These are phyloP conservation scores for Salix exigua DNA, from an alignment of 345 rosid genomes.

Conservation along the genomic window DNA sequence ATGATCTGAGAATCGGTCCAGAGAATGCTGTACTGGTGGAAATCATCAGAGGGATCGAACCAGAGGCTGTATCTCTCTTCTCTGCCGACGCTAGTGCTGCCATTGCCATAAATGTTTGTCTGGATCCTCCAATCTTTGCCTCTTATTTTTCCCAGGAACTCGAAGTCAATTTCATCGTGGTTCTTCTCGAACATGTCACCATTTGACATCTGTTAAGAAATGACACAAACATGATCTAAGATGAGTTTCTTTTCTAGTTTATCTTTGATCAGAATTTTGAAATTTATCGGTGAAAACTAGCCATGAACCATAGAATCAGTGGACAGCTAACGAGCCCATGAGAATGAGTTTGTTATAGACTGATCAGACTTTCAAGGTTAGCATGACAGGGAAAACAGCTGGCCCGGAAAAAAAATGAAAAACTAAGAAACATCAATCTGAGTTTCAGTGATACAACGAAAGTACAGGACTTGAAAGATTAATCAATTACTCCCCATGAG, in stretches of 20 bases:
- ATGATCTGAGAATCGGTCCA: slow-evolving; percentile 90
- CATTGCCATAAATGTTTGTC: slow-evolving; percentile 91
- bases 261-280: background rate
- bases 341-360: background rate
- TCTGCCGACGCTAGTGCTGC: slow-evolving; percentile 82
- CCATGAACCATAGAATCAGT: background rate
- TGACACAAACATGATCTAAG: background rate
- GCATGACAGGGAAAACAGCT: background rate
- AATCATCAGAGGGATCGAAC: slow-evolving; percentile 96
- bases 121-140: slow-evolving; percentile 99
- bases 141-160: slow-evolving; percentile 95
- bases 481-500: background rate
- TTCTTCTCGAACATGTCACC: slow-evolving; percentile 90
- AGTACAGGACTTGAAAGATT: background rate
- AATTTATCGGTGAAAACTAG: background rate
- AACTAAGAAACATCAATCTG: background rate
- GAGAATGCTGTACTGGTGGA: slow-evolving; percentile 82
- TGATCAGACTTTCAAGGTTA: background rate
- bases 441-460: background rate
- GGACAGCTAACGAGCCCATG: background rate
- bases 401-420: background rate
- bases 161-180: slow-evolving; percentile 97
- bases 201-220: slow-evolving; percentile 72
- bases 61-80: slow-evolving; percentile 96
- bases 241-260: background rate